Conservation (phyloP, 176 grass and related monocot species). For the Zea mays region DNA sequence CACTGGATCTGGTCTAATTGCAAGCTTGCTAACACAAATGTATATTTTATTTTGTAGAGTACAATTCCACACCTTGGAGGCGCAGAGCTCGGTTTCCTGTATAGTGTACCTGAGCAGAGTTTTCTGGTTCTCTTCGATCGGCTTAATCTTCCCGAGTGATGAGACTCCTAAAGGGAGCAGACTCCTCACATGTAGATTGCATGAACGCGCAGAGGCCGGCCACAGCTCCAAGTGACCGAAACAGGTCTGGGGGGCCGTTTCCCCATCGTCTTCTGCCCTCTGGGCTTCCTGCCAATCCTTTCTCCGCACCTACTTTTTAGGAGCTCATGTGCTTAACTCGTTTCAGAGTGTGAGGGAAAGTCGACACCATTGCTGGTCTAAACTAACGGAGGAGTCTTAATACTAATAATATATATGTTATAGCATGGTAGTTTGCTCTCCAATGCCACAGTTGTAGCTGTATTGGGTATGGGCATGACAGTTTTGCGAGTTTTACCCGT, state of each 20-base stretch:
- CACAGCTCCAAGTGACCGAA: background rate
- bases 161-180: background rate
- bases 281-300: conserved; percentile 6
- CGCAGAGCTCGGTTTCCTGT: conserved; percentile 82
- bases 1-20: conserved; percentile 2
- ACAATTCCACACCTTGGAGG: conserved; percentile 68
- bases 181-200: conserved; percentile 30
- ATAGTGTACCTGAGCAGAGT: conserved; percentile 82
- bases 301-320: background rate
- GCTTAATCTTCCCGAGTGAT: conserved; percentile 73
- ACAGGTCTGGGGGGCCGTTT: background rate
- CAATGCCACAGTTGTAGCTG: background rate
- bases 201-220: background rate
- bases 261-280: background rate
- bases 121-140: conserved; percentile 90
- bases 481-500: background rate
- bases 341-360: background rate
- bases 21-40: conserved; percentile 4
- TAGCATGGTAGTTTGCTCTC: background rate
- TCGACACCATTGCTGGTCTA: background rate
- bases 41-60: conserved; percentile 45
- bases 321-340: background rate
- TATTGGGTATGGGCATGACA: background rate
- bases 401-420: background rate
- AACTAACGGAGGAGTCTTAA: no score